Evolutionary conservation across 2,329 filamentous ascomycete genomes (phyloP).

Genomic region (Metarhizium sp.): DNA sequence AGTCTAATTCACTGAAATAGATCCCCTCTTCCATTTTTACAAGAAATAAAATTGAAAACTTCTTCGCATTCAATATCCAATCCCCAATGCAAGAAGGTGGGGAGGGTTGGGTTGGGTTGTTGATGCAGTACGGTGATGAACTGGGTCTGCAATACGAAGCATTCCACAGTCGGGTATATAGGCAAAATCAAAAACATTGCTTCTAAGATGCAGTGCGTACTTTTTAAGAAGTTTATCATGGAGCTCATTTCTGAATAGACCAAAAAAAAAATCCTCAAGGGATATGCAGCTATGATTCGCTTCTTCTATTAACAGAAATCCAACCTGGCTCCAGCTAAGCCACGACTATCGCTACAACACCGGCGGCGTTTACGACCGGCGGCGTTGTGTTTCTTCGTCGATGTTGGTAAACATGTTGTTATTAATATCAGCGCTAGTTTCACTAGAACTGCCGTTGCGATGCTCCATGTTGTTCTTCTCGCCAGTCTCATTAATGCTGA

Average conservation of each 20-base stretch:
- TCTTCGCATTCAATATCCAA: not conserved
- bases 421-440: conserved; percentile 12
- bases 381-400: conserved; percentile 26
- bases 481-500: conserved; percentile 32
- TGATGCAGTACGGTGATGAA: not conserved
- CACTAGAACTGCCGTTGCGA: conserved; percentile 18
- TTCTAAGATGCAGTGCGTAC: not conserved
- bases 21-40: no score
- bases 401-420: conserved; percentile 18
- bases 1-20: no score
- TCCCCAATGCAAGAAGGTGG: not conserved
- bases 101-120: not conserved
- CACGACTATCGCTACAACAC: not conserved
- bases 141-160: not conserved
- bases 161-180: conserved; percentile 1
- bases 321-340: not conserved
- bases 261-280: not conserved
- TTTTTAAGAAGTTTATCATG: not conserved
- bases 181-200: not conserved
- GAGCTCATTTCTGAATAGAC: not conserved
- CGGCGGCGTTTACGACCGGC: not conserved
- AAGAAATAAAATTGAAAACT: no score
- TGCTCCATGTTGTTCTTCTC: conserved; percentile 24
- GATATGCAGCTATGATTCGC: not conserved
- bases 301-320: not conserved